A percentile compares a stretch with the other conserved stretches of the same genome.
phyloP scores from a whole-genome alignment of 345 rosid species.

The Schrenkiella parvula region DNA sequence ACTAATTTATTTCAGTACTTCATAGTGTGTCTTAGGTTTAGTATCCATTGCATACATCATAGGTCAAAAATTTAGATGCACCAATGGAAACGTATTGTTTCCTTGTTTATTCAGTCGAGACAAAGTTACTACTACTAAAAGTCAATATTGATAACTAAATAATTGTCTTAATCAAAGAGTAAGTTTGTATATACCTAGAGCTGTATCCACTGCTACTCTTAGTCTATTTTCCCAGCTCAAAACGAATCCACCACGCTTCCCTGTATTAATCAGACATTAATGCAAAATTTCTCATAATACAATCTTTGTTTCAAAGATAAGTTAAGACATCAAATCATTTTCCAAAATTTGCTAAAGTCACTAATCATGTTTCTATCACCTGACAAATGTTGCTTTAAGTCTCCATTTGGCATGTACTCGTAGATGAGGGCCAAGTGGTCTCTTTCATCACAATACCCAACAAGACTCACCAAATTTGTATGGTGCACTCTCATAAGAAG shows the following conservation, averaged over 20 bases:
- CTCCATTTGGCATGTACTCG: slow-evolving; percentile 39
- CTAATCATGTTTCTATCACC: neutral
- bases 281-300: neutral
- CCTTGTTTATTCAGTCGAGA: neutral
- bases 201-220: neutral
- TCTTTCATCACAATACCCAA: slow-evolving; percentile 39
- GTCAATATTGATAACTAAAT: neutral
- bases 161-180: neutral
- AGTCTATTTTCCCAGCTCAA: slow-evolving; percentile 12
- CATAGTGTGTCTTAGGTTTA: neutral
- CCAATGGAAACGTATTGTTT: neutral
- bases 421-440: slow-evolving; percentile 29
- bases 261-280: neutral
- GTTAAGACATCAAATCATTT: neutral
- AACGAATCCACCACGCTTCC: neutral
- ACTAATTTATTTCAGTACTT: neutral
- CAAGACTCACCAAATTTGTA: slow-evolving; percentile 32
- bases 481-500: slow-evolving; percentile 42
- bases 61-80: neutral
- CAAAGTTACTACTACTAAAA: neutral
- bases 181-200: neutral
- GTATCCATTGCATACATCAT: neutral
- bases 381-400: slow-evolving; percentile 12
- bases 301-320: neutral
- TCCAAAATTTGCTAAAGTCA: neutral